A percentile compares a stretch with the other conserved stretches of the same genome.
Evolutionary conservation across 495 filamentous ascomycete genomes (phyloP).

Genomic region (Talaromyces trachyspermus): DNA sequence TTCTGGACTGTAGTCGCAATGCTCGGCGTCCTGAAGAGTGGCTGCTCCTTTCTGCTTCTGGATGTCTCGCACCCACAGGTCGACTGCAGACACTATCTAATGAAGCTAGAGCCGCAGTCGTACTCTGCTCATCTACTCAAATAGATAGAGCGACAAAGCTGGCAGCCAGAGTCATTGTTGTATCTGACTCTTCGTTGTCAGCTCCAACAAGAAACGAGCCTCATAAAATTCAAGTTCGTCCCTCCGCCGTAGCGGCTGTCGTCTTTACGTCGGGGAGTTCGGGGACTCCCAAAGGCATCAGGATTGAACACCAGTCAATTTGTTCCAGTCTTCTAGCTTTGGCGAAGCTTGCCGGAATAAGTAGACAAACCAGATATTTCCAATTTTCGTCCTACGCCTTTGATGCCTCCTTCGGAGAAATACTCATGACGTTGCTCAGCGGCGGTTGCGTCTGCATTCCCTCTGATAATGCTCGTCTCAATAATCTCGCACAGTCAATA

Average conservation of each 20-base stretch:
- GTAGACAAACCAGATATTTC: not conserved
- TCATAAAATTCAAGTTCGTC: slow-evolving; percentile 13
- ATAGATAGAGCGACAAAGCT: not conserved
- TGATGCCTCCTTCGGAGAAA: not conserved
- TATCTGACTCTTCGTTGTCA: not conserved
- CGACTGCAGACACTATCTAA: slow-evolving; percentile 18
- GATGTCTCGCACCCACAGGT: slow-evolving; percentile 22
- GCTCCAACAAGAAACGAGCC: too few species aligned
- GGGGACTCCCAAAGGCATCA: slow-evolving; percentile 63
- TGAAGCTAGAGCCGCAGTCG: not conserved
- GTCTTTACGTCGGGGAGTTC: slow-evolving; percentile 65
- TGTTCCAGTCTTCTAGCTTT: not conserved
- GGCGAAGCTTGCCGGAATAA: not conserved
- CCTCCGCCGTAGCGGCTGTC: slow-evolving; percentile 34
- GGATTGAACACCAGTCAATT: slow-evolving; percentile 46
- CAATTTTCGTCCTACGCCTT: slow-evolving; percentile 1
- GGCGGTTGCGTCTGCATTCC: slow-evolving; percentile 3
- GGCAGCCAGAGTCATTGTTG: not conserved
- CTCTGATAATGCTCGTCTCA: not conserved
- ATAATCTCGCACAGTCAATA: slow-evolving; percentile 17
- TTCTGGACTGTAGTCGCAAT: slow-evolving; percentile 35
- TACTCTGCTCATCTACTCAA: not conserved
- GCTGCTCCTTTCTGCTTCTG: slow-evolving; percentile 36
- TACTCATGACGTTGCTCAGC: not conserved
- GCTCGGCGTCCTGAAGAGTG: slow-evolving; percentile 38